Percentiles rank a stretch among this genome's conserved stretches.
phyloP scores from a whole-genome alignment of 208 protist species.

The Acanthamoeba rhysodes region DNA sequence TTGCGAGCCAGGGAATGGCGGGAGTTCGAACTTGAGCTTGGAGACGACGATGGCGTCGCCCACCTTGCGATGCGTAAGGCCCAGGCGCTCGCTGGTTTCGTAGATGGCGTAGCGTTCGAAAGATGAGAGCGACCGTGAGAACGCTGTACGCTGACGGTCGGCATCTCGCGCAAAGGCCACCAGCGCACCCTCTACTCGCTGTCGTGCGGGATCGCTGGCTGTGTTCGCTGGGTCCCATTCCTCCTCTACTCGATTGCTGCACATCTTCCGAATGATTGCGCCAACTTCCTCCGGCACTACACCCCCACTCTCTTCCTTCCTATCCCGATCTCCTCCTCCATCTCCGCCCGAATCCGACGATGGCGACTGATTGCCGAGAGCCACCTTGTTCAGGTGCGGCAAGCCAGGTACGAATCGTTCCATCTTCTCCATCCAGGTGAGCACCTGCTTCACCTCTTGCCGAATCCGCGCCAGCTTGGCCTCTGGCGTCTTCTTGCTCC shows the following conservation, averaged over 20 bases:
- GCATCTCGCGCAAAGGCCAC: background rate
- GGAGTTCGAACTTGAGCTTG: slow-evolving; percentile 30
- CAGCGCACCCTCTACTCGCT: background rate
- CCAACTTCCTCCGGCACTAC: background rate
- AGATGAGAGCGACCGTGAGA: background rate
- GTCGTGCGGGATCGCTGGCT: background rate
- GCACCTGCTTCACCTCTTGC: slow-evolving; percentile 23
- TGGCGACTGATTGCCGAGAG: background rate
- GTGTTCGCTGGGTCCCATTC: background rate
- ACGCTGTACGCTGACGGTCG: background rate
- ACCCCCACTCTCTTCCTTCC: background rate
- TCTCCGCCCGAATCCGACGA: background rate
- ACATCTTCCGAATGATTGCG: background rate
- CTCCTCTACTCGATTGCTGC: background rate
- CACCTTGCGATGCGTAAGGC: background rate
- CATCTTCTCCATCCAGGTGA: slow-evolving; percentile 7
- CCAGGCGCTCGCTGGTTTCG: slow-evolving; percentile 20
- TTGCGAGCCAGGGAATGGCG: background rate
- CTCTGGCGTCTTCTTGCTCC: slow-evolving; percentile 29
- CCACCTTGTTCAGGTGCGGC: background rate
- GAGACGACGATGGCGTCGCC: slow-evolving; percentile 12
- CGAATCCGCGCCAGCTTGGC: background rate
- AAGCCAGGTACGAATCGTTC: background rate
- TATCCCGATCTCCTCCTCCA: background rate
- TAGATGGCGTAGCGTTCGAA: slow-evolving; percentile 23